A percentile compares a stretch with the other conserved stretches of the same genome.
Evolutionary conservation across 441 rosid genomes (phyloP).

Genomic region (Aleurites moluccanus): DNA sequence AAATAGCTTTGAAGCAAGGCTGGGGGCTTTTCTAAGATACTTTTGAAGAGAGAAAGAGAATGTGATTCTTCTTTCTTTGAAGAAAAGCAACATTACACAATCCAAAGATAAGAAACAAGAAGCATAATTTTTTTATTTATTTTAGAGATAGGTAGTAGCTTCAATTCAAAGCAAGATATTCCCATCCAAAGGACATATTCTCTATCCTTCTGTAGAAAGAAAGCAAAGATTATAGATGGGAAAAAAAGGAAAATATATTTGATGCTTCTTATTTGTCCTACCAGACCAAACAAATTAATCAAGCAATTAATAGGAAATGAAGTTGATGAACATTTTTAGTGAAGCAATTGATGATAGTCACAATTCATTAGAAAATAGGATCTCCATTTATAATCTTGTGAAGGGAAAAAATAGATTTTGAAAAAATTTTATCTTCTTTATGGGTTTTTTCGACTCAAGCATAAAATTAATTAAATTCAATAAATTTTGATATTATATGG

Average conservation of each 20-base stretch:
- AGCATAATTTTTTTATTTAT: slow-evolving; percentile 21
- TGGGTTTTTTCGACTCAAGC: too few relatives aligned
- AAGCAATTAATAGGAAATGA: not conserved
- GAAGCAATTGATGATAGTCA: not conserved
- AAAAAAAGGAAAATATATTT: not conserved
- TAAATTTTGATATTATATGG: too few relatives aligned
- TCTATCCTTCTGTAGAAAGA: slow-evolving; percentile 16
- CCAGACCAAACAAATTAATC: not conserved
- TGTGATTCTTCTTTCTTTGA: slow-evolving; percentile 37
- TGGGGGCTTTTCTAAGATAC: slow-evolving; percentile 2
- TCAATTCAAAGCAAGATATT: slow-evolving; percentile 38
- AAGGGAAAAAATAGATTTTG: too few relatives aligned
- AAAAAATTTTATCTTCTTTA: too few relatives aligned
- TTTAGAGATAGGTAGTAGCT: slow-evolving; percentile 26
- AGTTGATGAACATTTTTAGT: slow-evolving; percentile 9
- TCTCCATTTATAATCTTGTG: too few relatives aligned
- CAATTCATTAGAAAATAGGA: too few relatives aligned
- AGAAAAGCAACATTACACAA: slow-evolving; percentile 31
- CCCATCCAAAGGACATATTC: slow-evolving; percentile 32
- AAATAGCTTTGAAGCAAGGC: not conserved
- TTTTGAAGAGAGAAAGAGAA: slow-evolving; percentile 20
- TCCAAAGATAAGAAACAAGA: slow-evolving; percentile 33
- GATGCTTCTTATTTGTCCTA: slow-evolving; percentile 36
- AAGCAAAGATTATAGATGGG: not conserved
- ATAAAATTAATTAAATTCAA: too few relatives aligned